A percentile compares a stretch with the other conserved stretches of the same genome.
phyloP scores from a whole-genome alignment of 108 stramenopile species.

The Phaeodactylum tricornutum region DNA sequence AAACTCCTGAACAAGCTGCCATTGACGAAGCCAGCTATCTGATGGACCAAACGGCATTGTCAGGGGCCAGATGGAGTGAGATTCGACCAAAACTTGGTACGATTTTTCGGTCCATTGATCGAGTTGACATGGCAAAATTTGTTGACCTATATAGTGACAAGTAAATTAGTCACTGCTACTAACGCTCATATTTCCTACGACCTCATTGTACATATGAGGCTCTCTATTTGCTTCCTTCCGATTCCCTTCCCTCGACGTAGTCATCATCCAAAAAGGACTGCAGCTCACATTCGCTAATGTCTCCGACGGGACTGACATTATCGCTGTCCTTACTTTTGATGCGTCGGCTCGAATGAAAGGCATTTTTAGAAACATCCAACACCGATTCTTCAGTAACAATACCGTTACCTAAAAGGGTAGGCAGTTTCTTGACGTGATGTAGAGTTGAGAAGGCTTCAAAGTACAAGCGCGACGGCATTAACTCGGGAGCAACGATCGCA shows the following conservation, averaged over 20 bases:
- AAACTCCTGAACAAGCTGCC: slow-evolving; percentile 53
- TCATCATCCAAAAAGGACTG: too few species aligned
- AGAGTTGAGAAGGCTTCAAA: slow-evolving; percentile 51
- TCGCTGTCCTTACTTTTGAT: too few species aligned
- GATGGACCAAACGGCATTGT: slow-evolving; percentile 49
- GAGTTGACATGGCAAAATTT: slow-evolving; percentile 58
- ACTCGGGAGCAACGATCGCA: slow-evolving; percentile 50
- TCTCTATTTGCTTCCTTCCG: too few species aligned
- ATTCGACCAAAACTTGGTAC: slow-evolving; percentile 46
- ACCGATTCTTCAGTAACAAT: too few species aligned
- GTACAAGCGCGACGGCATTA: slow-evolving; percentile 38
- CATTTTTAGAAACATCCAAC: too few species aligned
- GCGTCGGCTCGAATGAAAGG: too few species aligned
- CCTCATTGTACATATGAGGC: too few species aligned
- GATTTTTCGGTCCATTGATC: slow-evolving; percentile 44
- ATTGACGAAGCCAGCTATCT: slow-evolving; percentile 68
- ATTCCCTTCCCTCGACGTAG: too few species aligned
- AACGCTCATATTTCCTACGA: not conserved
- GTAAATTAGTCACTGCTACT: not conserved
- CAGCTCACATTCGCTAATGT: too few species aligned
- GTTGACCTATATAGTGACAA: slow-evolving; percentile 18
- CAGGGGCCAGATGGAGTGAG: slow-evolving; percentile 39
- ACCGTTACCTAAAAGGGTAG: too few species aligned
- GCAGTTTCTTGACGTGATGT: too few species aligned
- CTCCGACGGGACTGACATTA: too few species aligned